A percentile compares a stretch with the other conserved stretches of the same genome.
These are phyloP conservation scores for Cryomyces antarcticus DNA, from an alignment of 495 filamentous ascomycete species.

Conservation along the genomic window DNA sequence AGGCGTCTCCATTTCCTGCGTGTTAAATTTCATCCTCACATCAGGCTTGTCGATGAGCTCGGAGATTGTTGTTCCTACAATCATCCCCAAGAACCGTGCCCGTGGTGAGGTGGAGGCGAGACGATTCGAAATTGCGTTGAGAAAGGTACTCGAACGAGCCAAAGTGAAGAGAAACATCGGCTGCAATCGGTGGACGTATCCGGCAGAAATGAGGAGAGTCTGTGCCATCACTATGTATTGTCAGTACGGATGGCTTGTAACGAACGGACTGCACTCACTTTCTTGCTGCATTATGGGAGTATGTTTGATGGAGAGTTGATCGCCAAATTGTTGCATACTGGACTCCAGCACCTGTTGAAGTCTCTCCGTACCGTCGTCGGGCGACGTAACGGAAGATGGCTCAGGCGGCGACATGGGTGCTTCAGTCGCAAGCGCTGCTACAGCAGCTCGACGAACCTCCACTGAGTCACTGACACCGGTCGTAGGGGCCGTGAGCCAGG, in stretches of 20 bases:
- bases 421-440: neutral
- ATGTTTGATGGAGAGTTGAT: constrained; percentile 72
- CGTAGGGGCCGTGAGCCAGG: neutral
- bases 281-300: constrained; percentile 68
- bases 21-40: constrained; percentile 60
- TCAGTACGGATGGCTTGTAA: constrained; percentile 11
- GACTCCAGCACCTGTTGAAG: constrained; percentile 42
- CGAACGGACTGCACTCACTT: constrained; percentile 27
- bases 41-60: constrained; percentile 55
- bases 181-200: constrained; percentile 45
- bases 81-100: constrained; percentile 75
- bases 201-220: constrained; percentile 54
- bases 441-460: constrained; percentile 1
- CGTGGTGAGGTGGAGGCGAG: constrained; percentile 53
- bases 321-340: constrained; percentile 52
- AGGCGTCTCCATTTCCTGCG: constrained; percentile 50
- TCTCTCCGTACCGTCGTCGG: constrained; percentile 11
- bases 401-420: constrained; percentile 1
- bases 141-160: constrained; percentile 48
- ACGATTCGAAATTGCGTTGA: constrained; percentile 68
- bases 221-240: constrained; percentile 47
- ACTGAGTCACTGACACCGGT: neutral
- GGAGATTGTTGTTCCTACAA: constrained; percentile 66
- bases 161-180: constrained; percentile 39
- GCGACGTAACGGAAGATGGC: neutral